phyloP scores from a whole-genome alignment of 2,329 filamentous ascomycete genomes.

The Aspergillus sp. region DNA sequence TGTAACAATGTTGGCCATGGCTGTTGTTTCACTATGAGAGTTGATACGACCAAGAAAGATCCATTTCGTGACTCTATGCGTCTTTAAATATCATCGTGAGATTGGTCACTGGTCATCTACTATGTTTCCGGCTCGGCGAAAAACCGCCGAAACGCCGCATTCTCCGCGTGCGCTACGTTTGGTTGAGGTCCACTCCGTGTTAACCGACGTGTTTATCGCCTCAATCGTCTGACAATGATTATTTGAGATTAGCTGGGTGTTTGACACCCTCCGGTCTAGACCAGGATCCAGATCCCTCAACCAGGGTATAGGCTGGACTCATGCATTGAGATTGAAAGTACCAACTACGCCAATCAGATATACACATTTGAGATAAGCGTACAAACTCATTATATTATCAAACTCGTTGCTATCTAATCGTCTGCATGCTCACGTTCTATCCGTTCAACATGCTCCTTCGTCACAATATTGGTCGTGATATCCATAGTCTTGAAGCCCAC shows the following conservation, averaged over 20 bases:
- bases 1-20: conserved; percentile 4
- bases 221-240: neutral
- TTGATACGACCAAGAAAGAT: neutral
- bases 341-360: too few relatives aligned
- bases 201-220: neutral
- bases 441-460: neutral
- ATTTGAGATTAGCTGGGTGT: neutral
- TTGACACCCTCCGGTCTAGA: too few relatives aligned
- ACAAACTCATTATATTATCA: too few relatives aligned
- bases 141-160: neutral
- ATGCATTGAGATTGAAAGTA: too few relatives aligned
- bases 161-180: too few relatives aligned
- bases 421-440: neutral
- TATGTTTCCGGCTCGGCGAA: neutral
- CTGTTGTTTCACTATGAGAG: neutral
- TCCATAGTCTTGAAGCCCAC: conserved; percentile 30
- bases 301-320: too few relatives aligned
- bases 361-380: too few relatives aligned
- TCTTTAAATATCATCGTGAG: neutral
- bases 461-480: neutral
- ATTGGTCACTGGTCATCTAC: neutral
- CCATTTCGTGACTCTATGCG: neutral
- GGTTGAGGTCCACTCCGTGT: neutral
- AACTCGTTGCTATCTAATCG: neutral
- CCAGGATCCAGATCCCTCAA: too few relatives aligned